Evolutionary conservation across 2,329 filamentous ascomycete species (phyloP), one percentile per base, ranked within the genome.

Genomic region (Paecilomyces sp.): DNA sequence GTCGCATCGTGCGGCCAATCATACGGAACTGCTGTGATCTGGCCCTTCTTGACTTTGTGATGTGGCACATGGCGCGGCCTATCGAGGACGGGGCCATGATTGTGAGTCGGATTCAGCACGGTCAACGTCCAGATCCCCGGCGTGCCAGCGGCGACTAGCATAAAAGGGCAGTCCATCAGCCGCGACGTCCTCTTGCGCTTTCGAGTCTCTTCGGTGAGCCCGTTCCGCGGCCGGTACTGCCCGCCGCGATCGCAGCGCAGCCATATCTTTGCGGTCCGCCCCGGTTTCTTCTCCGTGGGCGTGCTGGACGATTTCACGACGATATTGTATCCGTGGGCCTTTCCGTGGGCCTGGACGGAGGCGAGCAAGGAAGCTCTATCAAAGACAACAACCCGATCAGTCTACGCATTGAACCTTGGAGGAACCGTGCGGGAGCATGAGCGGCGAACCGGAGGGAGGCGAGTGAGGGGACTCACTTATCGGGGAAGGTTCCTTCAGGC

Each of bases 1-100:
- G 73, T 73, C 1, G 74, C 73, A 66, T 79, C 75, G 62, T 80
- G 77, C 8, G 78, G 78, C 77, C 77, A 79, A 61, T 77, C 75
- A 65, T 79, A 79, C 4, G 77, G 77, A 13, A 68, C 61, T 1
- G 75, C 75, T 3, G 70, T 66, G 36, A 78, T 64, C 62, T 77
- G 75, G 28, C 75, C 83, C 56, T 77, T 77, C 36, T 75, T 75
- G 53, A 75, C 73, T 59, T 75, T 76, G 54, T 75, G 74, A 50
- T 77, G 75, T 62, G 73, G 70, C 30, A 71, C 67, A 57, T 74
- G 75, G 9, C 75, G 74, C 18, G 75, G 71, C 58, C 75, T 75
- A 54, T 78, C 75, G 51, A 75, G 57, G 28, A 77, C 66, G 6
- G 76, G 75, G 4, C 75, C 75, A 62, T 78, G 76, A 31, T 78